Conservation (phyloP, 495 filamentous ascomycete species). For the Evernia prunastri region DNA sequence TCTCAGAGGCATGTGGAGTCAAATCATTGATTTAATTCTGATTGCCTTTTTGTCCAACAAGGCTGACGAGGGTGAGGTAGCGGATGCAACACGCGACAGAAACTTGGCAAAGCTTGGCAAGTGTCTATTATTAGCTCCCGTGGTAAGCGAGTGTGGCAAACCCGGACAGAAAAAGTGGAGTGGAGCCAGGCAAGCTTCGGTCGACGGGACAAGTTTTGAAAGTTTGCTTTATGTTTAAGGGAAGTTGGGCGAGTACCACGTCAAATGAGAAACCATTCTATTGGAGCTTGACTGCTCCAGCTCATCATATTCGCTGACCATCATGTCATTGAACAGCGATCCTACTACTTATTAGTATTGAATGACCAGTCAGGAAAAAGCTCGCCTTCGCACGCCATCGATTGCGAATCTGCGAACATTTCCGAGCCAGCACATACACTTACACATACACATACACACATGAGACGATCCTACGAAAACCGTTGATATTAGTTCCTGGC, state of each 20-base stretch:
- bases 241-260: not conserved
- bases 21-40: no score
- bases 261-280: not conserved
- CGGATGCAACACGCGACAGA: not conserved
- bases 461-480: not conserved
- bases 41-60: no score
- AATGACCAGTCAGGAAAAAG: constrained; percentile 1
- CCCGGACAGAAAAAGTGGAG: not conserved
- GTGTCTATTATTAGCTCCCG: not conserved
- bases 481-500: not conserved
- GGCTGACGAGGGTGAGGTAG: no score
- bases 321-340: not conserved
- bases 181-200: not conserved
- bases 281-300: not conserved
- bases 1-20: no score
- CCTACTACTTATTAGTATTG: not conserved
- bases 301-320: not conserved
- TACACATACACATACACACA: no score
- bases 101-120: not conserved
- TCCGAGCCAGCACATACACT: constrained; percentile 10
- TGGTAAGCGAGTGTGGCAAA: no score
- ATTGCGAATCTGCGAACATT: constrained; percentile 21
- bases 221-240: no score
- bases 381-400: constrained; percentile 27
- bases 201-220: no score